Conservation (phyloP, 306 rosid genomes). For the Prosopis cineraria region DNA sequence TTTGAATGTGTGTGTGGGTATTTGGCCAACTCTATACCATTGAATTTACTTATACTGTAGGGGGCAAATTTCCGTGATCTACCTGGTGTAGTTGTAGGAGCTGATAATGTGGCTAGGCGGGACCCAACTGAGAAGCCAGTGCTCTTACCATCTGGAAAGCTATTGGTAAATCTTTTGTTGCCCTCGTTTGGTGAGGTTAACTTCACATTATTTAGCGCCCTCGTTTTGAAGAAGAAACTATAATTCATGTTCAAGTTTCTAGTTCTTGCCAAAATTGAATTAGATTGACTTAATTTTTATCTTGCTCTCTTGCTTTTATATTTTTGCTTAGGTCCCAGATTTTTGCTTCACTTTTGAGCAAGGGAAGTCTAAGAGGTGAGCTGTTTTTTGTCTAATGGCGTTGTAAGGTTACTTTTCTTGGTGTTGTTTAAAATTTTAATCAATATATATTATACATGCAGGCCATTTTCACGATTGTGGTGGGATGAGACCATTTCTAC, state of each 20-base stretch:
- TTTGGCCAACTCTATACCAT: slow-evolving; percentile 18
- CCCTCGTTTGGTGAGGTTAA: slow-evolving; percentile 3
- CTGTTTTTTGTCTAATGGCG: slow-evolving; percentile 16
- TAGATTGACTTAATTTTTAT: not conserved
- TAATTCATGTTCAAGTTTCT: slow-evolving; percentile 22
- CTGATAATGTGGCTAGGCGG: slow-evolving; percentile 79
- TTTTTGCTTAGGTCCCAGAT: slow-evolving; percentile 67
- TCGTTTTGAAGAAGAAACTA: no score
- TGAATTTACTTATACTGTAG: slow-evolving; percentile 42
- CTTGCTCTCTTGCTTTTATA: not conserved
- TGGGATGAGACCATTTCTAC: slow-evolving; percentile 97
- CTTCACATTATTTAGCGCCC: slow-evolving; percentile 24
- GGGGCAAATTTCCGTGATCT: slow-evolving; percentile 96
- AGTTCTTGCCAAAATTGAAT: not conserved
- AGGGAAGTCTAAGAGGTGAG: slow-evolving; percentile 85
- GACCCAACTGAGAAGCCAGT: slow-evolving; percentile 44
- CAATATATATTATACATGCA: slow-evolving; percentile 27
- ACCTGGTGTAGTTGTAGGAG: slow-evolving; percentile 87
- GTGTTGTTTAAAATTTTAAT: slow-evolving; percentile 15
- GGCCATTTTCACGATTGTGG: slow-evolving; percentile 96
- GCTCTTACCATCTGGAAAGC: slow-evolving; percentile 82
- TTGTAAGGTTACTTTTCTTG: slow-evolving; percentile 10
- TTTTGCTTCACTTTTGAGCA: slow-evolving; percentile 66
- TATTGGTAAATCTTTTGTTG: slow-evolving; percentile 62
- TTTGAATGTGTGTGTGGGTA: not conserved